These are phyloP conservation scores for Hypoxylon perforatum DNA, from an alignment of 495 filamentous ascomycete species.

Conservation along the genomic window DNA sequence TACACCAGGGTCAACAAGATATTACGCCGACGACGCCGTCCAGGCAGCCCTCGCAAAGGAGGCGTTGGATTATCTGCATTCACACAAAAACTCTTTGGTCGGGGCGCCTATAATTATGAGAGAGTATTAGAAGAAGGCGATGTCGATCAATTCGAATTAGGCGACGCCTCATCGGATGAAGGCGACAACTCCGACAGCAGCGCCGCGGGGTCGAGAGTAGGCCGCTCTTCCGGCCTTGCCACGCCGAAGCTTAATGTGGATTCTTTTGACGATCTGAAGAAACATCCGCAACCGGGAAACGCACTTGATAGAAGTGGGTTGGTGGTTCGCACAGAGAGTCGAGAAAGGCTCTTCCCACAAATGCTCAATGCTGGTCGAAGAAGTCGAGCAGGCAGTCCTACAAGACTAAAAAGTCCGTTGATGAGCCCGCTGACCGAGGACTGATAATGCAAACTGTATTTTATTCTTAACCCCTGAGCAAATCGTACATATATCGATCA, in stretches of 20 bases:
- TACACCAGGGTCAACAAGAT: slow-evolving; percentile 67
- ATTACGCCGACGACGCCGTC: slow-evolving; percentile 61
- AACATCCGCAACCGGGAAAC: slow-evolving; percentile 55
- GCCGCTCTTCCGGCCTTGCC: slow-evolving; percentile 69
- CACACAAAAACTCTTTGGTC: slow-evolving; percentile 68
- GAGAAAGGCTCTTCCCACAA: slow-evolving; percentile 71
- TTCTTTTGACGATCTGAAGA: slow-evolving; percentile 66
- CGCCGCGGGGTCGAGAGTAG: slow-evolving; percentile 59
- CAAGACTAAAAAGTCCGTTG: slow-evolving; percentile 72
- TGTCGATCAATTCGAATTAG: slow-evolving; percentile 75
- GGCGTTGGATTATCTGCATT: slow-evolving; percentile 66
- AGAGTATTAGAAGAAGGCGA: slow-evolving; percentile 85
- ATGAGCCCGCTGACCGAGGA: slow-evolving; percentile 60
- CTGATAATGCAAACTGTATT: slow-evolving; percentile 32
- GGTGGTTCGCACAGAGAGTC: slow-evolving; percentile 81
- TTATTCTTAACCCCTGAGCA: slow-evolving; percentile 36
- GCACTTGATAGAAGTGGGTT: slow-evolving; percentile 79
- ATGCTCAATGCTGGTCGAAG: slow-evolving; percentile 63
- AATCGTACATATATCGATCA: slow-evolving; percentile 10
- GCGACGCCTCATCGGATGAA: slow-evolving; percentile 68
- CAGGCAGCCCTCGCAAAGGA: slow-evolving; percentile 64
- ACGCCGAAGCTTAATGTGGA: slow-evolving; percentile 73
- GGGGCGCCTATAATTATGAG: slow-evolving; percentile 71
- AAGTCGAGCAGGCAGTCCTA: slow-evolving; percentile 73
- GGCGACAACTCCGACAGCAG: slow-evolving; percentile 66